Evolutionary conservation across 768 basidiomycete genomes (phyloP), one percentile per base, ranked within the genome.

Genomic region (Rhizopogon vinicolor): DNA sequence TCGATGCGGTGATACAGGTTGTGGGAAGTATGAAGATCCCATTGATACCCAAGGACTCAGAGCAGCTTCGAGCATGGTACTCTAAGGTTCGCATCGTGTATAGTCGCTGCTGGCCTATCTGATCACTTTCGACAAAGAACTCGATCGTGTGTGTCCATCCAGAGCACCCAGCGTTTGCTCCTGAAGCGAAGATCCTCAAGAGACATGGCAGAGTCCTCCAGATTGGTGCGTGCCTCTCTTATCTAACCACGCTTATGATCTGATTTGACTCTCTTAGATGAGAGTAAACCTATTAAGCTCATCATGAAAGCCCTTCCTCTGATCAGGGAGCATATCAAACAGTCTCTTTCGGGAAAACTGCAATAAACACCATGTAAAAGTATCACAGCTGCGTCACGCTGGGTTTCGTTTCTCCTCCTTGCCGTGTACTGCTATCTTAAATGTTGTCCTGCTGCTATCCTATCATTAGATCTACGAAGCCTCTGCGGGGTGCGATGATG

Each of bases 1-100:
- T 93, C 22, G 84, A 81, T 58, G 84, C 81, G 3, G 78, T 95
- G 5, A 76, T 94, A 37, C 91, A 94, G 63, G 83, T 97, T 22
- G 79, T 91, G 13, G 91, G 91, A 10, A 76, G 80, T 45, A 77
- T 80, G 44, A 79, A 72, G 46, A 68, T 81, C 48, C 87, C 86
- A 0, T 57, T 75, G 28, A 74, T 76, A 40, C 85, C 86, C 18
- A 76, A 76, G 58, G 76, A 84, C 49, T 67, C 78, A 9, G 79
- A 83, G 10, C 81, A 78, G 10, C 75, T 87, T 29, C 75, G 81
- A 41, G 62, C 69, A 16, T 96, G 93, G 93, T 95, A 92, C 73
- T 74, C 75, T 55, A 75, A 84, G 68, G 90, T 88, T 58, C 53
- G 76, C 50, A 37, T 49, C 16, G 46, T 41, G 13, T 56, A 4